phyloP scores from a whole-genome alignment of 2,329 filamentous ascomycete species.

The Didymosphaeria variabile region DNA sequence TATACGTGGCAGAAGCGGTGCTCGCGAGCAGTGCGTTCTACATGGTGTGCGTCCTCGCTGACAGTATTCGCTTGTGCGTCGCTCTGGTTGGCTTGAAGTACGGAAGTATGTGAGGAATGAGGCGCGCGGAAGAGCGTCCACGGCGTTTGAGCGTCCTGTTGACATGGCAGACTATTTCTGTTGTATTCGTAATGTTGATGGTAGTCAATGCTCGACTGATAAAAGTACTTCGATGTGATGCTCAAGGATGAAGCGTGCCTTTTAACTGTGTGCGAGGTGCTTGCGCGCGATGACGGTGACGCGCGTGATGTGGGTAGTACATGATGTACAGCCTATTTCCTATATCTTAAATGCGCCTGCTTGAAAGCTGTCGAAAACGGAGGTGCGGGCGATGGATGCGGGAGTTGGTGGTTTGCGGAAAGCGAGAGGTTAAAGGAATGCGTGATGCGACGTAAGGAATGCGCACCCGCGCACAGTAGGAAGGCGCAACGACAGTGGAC shows the following conservation, averaged over 20 bases:
- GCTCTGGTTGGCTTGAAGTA: not conserved
- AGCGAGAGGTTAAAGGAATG: slow-evolving; percentile 6
- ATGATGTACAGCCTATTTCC: not conserved
- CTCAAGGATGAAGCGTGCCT: slow-evolving; percentile 17
- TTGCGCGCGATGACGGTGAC: not conserved
- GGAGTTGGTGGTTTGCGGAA: slow-evolving; percentile 17
- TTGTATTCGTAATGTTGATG: not conserved
- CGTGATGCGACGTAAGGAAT: slow-evolving; percentile 7
- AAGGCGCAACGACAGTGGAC: not conserved
- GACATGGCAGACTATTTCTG: slow-evolving; percentile 11
- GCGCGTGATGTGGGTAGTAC: not conserved
- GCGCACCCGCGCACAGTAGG: slow-evolving; percentile 17
- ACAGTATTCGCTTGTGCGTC: not conserved
- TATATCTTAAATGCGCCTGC: slow-evolving; percentile 1
- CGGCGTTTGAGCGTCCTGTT: slow-evolving; percentile 10
- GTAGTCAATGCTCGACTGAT: not conserved
- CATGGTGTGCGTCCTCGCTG: slow-evolving; percentile 10
- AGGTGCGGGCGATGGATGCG: slow-evolving; percentile 19
- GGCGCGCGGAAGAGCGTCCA: slow-evolving; percentile 22
- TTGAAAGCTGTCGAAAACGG: slow-evolving; percentile 18
- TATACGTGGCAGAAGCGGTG: slow-evolving; percentile 10
- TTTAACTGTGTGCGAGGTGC: slow-evolving; percentile 12
- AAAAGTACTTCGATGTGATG: slow-evolving; percentile 13
- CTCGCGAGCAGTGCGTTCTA: slow-evolving; percentile 3
- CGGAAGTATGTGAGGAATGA: slow-evolving; percentile 28